These are phyloP conservation scores for Hypoxylon sp. DNA, from an alignment of 2,329 filamentous ascomycete species.

Conservation along the genomic window DNA sequence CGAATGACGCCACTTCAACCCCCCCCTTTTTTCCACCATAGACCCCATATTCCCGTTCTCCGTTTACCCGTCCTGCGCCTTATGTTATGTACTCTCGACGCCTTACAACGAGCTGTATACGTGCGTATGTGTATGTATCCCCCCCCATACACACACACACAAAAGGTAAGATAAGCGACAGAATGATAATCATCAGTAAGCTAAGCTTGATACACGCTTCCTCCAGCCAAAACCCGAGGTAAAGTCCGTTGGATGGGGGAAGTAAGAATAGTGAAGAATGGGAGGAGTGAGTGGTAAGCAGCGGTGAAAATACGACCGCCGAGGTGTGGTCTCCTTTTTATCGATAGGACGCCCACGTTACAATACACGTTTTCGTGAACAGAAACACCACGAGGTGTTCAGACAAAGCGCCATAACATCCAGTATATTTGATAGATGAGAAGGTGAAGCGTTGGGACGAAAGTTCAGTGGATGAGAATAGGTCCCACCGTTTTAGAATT, in stretches of 20 bases:
- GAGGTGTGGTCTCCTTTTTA: background rate
- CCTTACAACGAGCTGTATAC: background rate
- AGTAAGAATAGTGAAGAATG: background rate
- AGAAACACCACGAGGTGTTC: background rate
- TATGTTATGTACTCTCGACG: background rate
- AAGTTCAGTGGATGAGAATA: background rate
- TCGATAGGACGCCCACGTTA: background rate
- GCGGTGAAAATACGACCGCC: background rate
- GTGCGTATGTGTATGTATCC: background rate
- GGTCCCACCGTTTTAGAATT: slow-evolving; percentile 2
- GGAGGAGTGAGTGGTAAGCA: background rate
- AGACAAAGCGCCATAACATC: background rate
- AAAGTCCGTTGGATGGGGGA: background rate
- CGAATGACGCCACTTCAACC: background rate
- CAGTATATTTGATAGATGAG: background rate
- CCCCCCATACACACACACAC: background rate
- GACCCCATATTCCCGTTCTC: background rate
- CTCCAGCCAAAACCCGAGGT: background rate
- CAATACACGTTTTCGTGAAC: background rate
- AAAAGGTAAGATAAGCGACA: background rate
- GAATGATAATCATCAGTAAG: background rate
- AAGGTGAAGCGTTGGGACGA: background rate
- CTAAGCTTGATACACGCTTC: background rate
- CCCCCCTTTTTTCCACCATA: background rate
- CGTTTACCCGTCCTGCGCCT: background rate